phyloP scores from a whole-genome alignment of 192 early-diverging fungal genomes.

The Podila verticillata region DNA sequence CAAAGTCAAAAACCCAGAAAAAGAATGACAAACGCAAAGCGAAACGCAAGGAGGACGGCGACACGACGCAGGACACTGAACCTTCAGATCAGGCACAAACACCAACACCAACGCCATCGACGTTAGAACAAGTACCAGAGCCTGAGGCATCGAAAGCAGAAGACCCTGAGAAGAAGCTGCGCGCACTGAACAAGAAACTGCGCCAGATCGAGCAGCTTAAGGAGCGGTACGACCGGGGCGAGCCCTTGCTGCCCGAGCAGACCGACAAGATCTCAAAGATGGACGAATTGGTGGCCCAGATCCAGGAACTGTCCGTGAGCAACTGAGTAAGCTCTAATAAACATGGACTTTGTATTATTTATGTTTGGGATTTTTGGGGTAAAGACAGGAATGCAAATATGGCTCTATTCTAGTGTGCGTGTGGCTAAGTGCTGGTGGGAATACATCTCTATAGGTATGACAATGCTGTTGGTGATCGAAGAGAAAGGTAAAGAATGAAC shows the following conservation, averaged over 20 bases:
- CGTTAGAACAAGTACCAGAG: conserved; percentile 3
- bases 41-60: conserved; percentile 48
- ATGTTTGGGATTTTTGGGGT: neutral
- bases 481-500: neutral
- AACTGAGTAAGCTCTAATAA: neutral
- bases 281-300: conserved; percentile 48
- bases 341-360: neutral
- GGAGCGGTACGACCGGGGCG: conserved; percentile 59
- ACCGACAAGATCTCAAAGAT: conserved; percentile 68
- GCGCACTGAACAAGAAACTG: conserved; percentile 75
- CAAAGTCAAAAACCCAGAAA: conserved; percentile 56
- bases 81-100: neutral
- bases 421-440: neutral
- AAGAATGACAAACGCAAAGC: conserved; percentile 64
- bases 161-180: conserved; percentile 61
- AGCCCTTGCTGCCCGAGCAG: conserved; percentile 65
- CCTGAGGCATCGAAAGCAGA: neutral
- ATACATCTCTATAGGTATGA: conserved; percentile 23
- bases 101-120: neutral
- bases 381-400: neutral
- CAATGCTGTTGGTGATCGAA: conserved; percentile 52
- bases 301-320: conserved; percentile 15
- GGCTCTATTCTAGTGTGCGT: neutral
- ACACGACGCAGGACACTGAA: conserved; percentile 1
- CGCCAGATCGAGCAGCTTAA: conserved; percentile 71